Base-by-base conservation (phyloP, 257 asterid genomes). In the Solanum rostratum region DNA sequence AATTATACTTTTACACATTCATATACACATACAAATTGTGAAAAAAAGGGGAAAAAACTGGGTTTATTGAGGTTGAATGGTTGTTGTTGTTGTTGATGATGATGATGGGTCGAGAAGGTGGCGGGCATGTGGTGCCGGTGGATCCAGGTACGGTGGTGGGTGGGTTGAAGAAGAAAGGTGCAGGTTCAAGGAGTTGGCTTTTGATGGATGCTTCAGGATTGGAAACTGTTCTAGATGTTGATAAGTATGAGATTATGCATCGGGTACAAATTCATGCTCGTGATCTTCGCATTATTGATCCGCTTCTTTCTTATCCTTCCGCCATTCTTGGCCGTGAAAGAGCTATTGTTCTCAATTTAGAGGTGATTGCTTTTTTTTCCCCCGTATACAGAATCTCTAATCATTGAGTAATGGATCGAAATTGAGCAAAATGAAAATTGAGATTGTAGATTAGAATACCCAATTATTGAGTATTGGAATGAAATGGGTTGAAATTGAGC, bases 211-310 rank as follows among this genome's bases (percentile, higher is more conserved):
- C 89, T 8, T 85, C 91, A 10, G 99, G 99, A 14, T 80, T 89
- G 8, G 99, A 95, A 69, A 73, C 82, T 10, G 54, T 91, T 0
- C 74, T 95, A 59, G 98, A 94, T 84, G 97, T 91, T 14, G 97
- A 95, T 69, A 95, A 95, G 83, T 94, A 94, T 59, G 91, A 91
- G 37, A 94, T 95, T 91, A 95, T 95, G 98, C 97, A 93, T 79
- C 95, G 98, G 54, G 97, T 92, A 83, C 97, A 93, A 90, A 94
- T 95, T 29, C 97, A 94, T 87, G 97, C 98, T 0, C 98, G 99
- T 39, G 98, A 96, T 90, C 96, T 94, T 71, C 93, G 98, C 14
- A 96, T 94, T 71, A 90, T 94, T 65, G 98, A 96, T 85, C 99
- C 99, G 27, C 90, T 93, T 7, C 82, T 94, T 73, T 92, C 95